Conservation (phyloP, 306 rosid species). For the Albizia julibrissin region DNA sequence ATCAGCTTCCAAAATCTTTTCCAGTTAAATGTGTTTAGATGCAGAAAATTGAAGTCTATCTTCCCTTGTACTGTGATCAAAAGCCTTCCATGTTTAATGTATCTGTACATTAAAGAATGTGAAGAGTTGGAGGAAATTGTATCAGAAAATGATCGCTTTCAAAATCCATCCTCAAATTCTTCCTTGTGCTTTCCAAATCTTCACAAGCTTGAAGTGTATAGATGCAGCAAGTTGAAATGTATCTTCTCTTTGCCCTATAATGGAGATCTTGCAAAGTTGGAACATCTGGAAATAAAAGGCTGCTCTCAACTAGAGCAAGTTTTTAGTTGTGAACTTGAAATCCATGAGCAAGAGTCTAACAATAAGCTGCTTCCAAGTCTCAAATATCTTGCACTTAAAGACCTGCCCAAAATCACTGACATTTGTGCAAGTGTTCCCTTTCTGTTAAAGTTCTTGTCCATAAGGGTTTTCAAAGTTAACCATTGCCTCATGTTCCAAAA, state of each 20-base stretch:
- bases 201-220: neutral
- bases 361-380: neutral
- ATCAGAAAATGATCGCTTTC: neutral
- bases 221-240: neutral
- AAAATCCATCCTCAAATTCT: neutral
- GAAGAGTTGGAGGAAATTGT: neutral
- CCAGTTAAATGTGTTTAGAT: neutral
- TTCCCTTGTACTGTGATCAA: neutral
- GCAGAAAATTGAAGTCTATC: neutral
- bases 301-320: neutral
- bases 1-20: neutral
- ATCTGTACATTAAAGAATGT: neutral
- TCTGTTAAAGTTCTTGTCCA: neutral
- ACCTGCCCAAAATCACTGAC: neutral
- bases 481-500: neutral
- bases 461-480: neutral
- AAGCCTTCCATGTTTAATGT: neutral
- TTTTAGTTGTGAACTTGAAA: neutral
- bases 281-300: neutral
- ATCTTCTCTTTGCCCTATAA: neutral
- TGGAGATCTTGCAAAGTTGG: neutral
- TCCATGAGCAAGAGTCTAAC: neutral
- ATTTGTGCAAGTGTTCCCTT: neutral
- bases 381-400: neutral
- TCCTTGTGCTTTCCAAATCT: neutral